phyloP scores from a whole-genome alignment of 2,329 filamentous ascomycete genomes.

The Penicillium sp. region DNA sequence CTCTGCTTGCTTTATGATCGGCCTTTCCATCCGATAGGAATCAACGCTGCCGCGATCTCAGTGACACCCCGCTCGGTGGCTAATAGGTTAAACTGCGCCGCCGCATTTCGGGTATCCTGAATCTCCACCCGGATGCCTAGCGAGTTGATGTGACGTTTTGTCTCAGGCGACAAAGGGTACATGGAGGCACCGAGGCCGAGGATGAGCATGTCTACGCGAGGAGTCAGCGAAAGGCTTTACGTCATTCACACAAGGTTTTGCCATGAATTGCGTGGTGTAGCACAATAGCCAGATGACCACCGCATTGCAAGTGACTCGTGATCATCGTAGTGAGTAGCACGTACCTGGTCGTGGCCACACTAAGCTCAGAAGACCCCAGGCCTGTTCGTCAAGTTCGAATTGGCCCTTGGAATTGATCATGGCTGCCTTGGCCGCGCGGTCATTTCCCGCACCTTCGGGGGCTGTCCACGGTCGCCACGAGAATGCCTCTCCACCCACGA shows the following conservation, averaged over 20 bases:
- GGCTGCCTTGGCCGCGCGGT: slow-evolving; percentile 35
- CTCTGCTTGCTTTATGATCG: slow-evolving; percentile 7
- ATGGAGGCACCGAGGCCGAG: slow-evolving; percentile 79
- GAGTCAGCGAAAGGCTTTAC: slow-evolving; percentile 7
- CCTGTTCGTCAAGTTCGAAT: slow-evolving; percentile 68
- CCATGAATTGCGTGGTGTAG: slow-evolving; percentile 14
- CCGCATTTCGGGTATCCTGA: slow-evolving; percentile 88
- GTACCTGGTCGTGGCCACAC: slow-evolving; percentile 86
- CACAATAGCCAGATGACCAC: slow-evolving; percentile 4
- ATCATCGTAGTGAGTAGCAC: slow-evolving; percentile 31
- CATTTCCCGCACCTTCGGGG: slow-evolving; percentile 33
- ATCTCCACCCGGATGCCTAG: slow-evolving; percentile 85
- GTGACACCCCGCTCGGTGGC: slow-evolving; percentile 88
- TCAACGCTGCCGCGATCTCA: slow-evolving; percentile 80
- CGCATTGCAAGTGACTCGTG: not conserved
- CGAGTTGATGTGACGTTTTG: slow-evolving; percentile 67
- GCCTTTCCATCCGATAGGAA: slow-evolving; percentile 78
- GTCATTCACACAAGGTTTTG: not conserved
- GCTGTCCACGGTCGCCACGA: slow-evolving; percentile 77
- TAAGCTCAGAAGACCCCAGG: slow-evolving; percentile 71
- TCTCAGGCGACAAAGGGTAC: slow-evolving; percentile 70
- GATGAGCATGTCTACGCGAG: slow-evolving; percentile 70
- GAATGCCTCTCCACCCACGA: slow-evolving; percentile 86
- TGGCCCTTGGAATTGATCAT: slow-evolving; percentile 75
- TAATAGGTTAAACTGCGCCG: slow-evolving; percentile 88